Percentiles rank a stretch among this genome's conserved stretches.
Conservation (phyloP, 2,329 filamentous ascomycete species). For the Bimuria novae-zelandiae region DNA sequence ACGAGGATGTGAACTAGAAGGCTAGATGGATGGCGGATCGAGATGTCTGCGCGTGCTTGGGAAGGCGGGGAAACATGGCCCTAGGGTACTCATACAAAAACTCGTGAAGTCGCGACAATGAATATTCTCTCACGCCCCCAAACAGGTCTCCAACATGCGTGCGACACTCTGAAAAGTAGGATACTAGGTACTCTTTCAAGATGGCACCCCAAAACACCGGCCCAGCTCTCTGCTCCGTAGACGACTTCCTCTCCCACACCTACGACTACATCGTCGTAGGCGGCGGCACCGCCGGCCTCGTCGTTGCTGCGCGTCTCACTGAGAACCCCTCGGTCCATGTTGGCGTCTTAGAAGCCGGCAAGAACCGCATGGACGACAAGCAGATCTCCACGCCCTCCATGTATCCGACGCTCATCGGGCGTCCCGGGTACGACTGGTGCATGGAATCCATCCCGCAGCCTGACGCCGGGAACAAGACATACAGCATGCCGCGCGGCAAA, state of each 20-base stretch:
- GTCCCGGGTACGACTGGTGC: slow-evolving; percentile 40
- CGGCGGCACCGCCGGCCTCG: slow-evolving; percentile 18
- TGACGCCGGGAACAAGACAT: too few relatives aligned
- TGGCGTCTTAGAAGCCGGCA: slow-evolving; percentile 30
- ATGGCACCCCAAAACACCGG: slow-evolving; percentile 2
- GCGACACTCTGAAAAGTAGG: too few relatives aligned
- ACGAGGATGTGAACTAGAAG: neutral
- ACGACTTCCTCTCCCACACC: slow-evolving; percentile 5
- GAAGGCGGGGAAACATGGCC: neutral
- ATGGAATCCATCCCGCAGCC: slow-evolving; percentile 38
- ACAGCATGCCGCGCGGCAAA: slow-evolving; percentile 32
- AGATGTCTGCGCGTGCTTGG: neutral
- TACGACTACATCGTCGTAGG: slow-evolving; percentile 4
- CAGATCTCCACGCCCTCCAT: slow-evolving; percentile 35
- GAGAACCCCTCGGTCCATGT: slow-evolving; percentile 18
- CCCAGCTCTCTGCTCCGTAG: slow-evolving; percentile 6
- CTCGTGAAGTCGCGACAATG: too few relatives aligned
- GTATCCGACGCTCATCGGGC: slow-evolving; percentile 28
- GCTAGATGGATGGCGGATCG: neutral
- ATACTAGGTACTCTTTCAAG: too few relatives aligned
- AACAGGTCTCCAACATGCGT: too few relatives aligned
- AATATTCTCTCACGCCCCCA: too few relatives aligned
- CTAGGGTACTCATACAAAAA: too few relatives aligned
- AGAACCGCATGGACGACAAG: slow-evolving; percentile 29
- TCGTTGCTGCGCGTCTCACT: slow-evolving; percentile 16